Conservation (phyloP, 2,329 filamentous ascomycete genomes). For the Trichoderma sp. region DNA sequence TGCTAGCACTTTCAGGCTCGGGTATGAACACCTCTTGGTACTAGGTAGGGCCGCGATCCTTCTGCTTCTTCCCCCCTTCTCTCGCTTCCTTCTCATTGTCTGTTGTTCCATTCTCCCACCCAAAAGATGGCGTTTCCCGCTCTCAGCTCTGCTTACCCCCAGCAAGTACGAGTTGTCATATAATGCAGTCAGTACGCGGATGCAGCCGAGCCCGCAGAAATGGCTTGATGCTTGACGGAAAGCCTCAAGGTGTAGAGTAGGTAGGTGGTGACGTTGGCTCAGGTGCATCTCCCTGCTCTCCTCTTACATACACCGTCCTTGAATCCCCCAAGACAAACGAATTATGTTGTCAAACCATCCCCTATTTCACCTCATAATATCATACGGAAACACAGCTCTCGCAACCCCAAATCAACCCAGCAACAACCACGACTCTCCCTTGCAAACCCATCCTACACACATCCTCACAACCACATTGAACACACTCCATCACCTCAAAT, state of each 20-base stretch:
- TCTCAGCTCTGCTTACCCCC: not conserved
- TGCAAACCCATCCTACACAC: not conserved
- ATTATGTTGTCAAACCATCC: no score
- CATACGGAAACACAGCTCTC: no score
- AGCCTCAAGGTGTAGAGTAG: not conserved
- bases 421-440: no score
- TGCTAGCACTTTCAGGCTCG: not conserved
- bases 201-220: not conserved
- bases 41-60: not conserved
- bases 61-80: no score
- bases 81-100: not conserved
- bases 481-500: not conserved
- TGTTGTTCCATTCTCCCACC: no score
- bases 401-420: no score
- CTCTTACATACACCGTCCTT: no score
- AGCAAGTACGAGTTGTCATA: not conserved
- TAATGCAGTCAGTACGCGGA: not conserved
- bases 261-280: slow-evolving; percentile 2
- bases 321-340: no score
- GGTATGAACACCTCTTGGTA: not conserved
- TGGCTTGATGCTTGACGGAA: not conserved
- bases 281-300: not conserved
- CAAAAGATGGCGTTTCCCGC: not conserved
- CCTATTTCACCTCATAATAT: no score
- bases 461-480: no score